Percentiles rank a stretch among this genome's conserved stretches.
Evolutionary conservation across 352 stramenopile species (phyloP).

Genomic region (Phytophthora melonis): DNA sequence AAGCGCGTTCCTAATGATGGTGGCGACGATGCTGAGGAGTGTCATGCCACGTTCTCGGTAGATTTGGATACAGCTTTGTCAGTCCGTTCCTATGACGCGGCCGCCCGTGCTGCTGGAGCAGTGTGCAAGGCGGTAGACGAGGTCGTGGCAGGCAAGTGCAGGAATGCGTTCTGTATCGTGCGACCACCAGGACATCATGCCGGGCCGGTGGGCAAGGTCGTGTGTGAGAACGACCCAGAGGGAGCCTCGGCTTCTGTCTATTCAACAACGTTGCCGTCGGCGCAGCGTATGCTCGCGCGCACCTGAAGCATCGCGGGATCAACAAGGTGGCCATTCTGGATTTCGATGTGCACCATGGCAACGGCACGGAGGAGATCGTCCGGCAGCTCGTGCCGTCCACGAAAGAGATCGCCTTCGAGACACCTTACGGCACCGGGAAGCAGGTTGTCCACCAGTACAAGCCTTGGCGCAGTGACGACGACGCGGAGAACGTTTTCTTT

Average conservation of each 20-base stretch:
- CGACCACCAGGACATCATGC: slow-evolving; percentile 98
- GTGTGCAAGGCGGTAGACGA: slow-evolving; percentile 89
- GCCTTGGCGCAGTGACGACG: slow-evolving; percentile 95
- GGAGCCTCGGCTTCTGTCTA: slow-evolving; percentile 96
- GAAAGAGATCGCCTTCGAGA: slow-evolving; percentile 84
- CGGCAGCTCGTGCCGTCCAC: slow-evolving; percentile 91
- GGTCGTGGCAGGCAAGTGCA: slow-evolving; percentile 87
- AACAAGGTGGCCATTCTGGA: slow-evolving; percentile 97
- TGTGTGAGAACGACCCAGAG: slow-evolving; percentile 92
- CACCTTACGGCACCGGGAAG: slow-evolving; percentile 91
- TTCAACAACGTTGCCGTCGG: slow-evolving; percentile 99
- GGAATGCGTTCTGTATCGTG: slow-evolving; percentile 97
- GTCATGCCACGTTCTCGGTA: slow-evolving; percentile 52
- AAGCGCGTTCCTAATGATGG: slow-evolving; percentile 2
- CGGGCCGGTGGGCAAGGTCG: slow-evolving; percentile 94
- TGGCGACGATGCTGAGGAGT: slow-evolving; percentile 44
- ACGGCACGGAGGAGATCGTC: slow-evolving; percentile 98
- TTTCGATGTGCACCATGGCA: slow-evolving; percentile 99
- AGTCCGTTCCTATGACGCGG: slow-evolving; percentile 77
- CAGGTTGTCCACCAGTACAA: slow-evolving; percentile 92
- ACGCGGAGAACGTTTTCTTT: slow-evolving; percentile 97
- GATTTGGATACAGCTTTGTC: slow-evolving; percentile 89
- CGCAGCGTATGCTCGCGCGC: slow-evolving; percentile 94
- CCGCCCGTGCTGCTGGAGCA: slow-evolving; percentile 79
- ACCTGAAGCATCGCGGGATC: slow-evolving; percentile 93